phyloP scores from a whole-genome alignment of 2,329 filamentous ascomycete genomes.

The Fusarium floridanum region DNA sequence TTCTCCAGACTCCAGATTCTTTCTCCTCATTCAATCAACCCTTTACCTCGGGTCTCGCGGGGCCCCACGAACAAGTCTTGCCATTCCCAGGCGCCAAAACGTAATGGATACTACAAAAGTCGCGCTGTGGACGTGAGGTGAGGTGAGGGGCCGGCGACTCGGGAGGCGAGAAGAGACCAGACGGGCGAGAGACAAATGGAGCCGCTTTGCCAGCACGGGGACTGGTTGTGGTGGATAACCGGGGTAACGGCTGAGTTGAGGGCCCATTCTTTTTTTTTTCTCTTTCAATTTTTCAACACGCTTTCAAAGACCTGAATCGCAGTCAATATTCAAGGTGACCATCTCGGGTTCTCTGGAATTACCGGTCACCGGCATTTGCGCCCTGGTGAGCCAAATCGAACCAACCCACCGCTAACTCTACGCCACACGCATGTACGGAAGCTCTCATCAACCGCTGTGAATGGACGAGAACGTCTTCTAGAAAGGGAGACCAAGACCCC shows the following conservation, averaged over 20 bases:
- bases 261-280: neutral
- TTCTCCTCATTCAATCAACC: neutral
- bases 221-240: conserved; percentile 4
- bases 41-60: conserved; percentile 34
- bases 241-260: conserved; percentile 6
- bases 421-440: conserved; percentile 29
- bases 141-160: neutral
- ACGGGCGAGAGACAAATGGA: neutral
- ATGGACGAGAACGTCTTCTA: conserved; percentile 30
- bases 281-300: neutral
- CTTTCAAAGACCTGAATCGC: neutral
- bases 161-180: neutral
- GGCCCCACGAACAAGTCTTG: conserved; percentile 40
- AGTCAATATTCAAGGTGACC: neutral
- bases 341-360: neutral
- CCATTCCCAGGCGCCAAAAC: conserved; percentile 36
- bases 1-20: conserved; percentile 16
- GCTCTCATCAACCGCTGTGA: conserved; percentile 6
- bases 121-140: conserved; percentile 16
- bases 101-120: conserved; percentile 43
- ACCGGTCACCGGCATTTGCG: conserved; percentile 10
- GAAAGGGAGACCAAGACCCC: conserved; percentile 16
- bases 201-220: conserved; percentile 23
- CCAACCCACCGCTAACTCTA: conserved; percentile 8
- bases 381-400: conserved; percentile 3